A percentile compares a stretch with the other conserved stretches of the same genome.
Conservation (phyloP, 306 rosid genomes). For the Astragalus membranaceus region DNA sequence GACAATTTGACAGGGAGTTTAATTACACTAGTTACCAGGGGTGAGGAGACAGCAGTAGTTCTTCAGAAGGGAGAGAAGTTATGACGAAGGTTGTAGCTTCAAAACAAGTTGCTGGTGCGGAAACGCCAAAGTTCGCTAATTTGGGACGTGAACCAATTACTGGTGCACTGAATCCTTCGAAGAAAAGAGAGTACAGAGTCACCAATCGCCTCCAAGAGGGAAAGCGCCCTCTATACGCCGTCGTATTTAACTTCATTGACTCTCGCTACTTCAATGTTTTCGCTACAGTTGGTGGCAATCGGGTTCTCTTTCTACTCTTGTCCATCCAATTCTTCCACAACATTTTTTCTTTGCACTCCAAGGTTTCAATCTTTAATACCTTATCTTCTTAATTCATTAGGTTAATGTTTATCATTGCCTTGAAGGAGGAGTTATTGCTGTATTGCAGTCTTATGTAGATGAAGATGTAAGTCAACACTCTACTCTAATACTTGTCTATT, state of each 20-base stretch:
- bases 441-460: conserved; percentile 86
- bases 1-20: neutral
- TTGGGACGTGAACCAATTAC: conserved; percentile 76
- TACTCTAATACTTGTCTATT: neutral
- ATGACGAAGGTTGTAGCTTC: neutral
- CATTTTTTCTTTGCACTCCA: neutral
- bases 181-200: conserved; percentile 69
- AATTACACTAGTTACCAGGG: neutral
- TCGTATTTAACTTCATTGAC: conserved; percentile 87
- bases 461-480: conserved; percentile 66
- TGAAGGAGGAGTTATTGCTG: conserved; percentile 80
- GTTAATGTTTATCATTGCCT: conserved; percentile 74
- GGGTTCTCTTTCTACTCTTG: conserved; percentile 17
- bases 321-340: neutral
- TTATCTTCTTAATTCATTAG: conserved; percentile 29
- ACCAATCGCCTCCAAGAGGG: conserved; percentile 95
- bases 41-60: neutral
- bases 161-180: conserved; percentile 45
- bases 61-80: neutral
- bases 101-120: neutral
- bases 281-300: conserved; percentile 92
- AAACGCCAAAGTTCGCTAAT: conserved; percentile 45
- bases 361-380: conserved; percentile 10
- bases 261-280: conserved; percentile 77
- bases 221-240: conserved; percentile 76